phyloP scores from a whole-genome alignment of 1,284 basidiomycete species.

The Naganishia cerealis region DNA sequence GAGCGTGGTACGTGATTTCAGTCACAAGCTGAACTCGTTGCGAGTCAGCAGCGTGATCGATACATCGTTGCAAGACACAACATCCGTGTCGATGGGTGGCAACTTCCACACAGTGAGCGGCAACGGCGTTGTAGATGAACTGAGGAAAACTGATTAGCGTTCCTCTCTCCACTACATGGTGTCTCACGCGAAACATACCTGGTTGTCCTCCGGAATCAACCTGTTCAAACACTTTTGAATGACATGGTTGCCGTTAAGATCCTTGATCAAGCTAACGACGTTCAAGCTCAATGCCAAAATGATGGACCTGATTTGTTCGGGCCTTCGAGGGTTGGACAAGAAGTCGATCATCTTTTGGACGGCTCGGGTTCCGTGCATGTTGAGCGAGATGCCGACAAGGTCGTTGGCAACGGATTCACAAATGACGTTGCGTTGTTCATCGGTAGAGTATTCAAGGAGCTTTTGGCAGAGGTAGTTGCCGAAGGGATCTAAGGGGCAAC shows the following conservation, averaged over 20 bases:
- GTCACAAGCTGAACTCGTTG: conserved; percentile 96
- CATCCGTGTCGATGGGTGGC: conserved; percentile 99
- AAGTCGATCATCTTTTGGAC: conserved; percentile 99
- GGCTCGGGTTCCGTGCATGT: conserved; percentile 99
- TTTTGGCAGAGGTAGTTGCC: conserved; percentile 99
- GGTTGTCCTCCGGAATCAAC: conserved; percentile 94
- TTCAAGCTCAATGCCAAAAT: conserved; percentile 95
- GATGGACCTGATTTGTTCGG: conserved; percentile 88
- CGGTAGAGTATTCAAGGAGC: conserved; percentile 93
- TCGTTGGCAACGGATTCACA: conserved; percentile 97
- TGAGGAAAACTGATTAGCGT: conserved; percentile 45
- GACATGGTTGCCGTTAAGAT: conserved; percentile 98
- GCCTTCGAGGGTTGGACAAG: conserved; percentile 87
- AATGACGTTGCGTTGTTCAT: conserved; percentile 94
- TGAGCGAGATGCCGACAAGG: conserved; percentile 94
- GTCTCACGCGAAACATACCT: conserved; percentile 58
- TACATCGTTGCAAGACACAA: conserved; percentile 96
- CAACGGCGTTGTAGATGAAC: conserved; percentile 99
- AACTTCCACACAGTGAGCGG: conserved; percentile 97
- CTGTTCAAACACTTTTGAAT: conserved; percentile 99
- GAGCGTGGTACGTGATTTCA: conserved; percentile 97
- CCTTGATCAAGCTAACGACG: conserved; percentile 99
- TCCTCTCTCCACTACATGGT: not conserved
- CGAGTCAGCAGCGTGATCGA: conserved; percentile 92
- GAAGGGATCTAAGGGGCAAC: conserved; percentile 73